A percentile compares a stretch with the other conserved stretches of the same genome.
Conservation (phyloP, 192 early-diverging fungal genomes). For the Coemansia sp. region DNA sequence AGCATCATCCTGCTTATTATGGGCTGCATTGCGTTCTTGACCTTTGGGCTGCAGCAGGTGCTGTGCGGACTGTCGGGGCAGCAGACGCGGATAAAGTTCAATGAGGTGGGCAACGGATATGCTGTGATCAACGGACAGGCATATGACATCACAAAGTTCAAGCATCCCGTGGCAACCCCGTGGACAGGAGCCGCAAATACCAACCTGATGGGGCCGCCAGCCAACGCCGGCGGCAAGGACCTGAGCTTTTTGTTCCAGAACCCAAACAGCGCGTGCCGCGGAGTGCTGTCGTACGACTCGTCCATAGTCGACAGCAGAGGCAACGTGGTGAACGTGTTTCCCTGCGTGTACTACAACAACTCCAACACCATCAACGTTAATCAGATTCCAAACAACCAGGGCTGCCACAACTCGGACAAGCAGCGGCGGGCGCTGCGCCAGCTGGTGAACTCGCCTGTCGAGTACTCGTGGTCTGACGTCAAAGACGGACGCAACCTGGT, state of each 20-base stretch:
- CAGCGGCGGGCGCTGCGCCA: conserved; percentile 45
- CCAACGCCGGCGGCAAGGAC: conserved; percentile 66
- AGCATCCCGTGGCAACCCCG: conserved; percentile 52
- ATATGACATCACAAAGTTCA: conserved; percentile 60
- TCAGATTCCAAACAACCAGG: conserved; percentile 54
- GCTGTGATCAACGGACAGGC: conserved; percentile 63
- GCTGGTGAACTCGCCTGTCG: conserved; percentile 54
- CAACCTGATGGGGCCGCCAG: conserved; percentile 56
- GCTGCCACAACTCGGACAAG: conserved; percentile 61
- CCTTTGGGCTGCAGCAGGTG: conserved; percentile 75
- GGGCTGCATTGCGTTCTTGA: conserved; percentile 74
- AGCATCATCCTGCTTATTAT: conserved; percentile 74
- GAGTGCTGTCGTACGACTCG: conserved; percentile 41
- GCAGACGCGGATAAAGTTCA: conserved; percentile 52
- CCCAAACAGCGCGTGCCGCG: conserved; percentile 66
- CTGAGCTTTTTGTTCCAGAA: conserved; percentile 77
- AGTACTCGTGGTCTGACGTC: conserved; percentile 70
- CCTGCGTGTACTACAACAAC: conserved; percentile 63
- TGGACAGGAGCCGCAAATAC: conserved; percentile 46
- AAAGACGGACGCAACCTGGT: conserved; percentile 59
- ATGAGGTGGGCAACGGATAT: conserved; percentile 55
- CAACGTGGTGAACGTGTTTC: conserved; percentile 65
- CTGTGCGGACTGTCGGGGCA: conserved; percentile 56
- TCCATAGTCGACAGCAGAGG: conserved; percentile 21
- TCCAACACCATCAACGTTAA: conserved; percentile 41